Evolutionary conservation across 129 eudicot species (phyloP).

Genomic region (Artemisia argyi): DNA sequence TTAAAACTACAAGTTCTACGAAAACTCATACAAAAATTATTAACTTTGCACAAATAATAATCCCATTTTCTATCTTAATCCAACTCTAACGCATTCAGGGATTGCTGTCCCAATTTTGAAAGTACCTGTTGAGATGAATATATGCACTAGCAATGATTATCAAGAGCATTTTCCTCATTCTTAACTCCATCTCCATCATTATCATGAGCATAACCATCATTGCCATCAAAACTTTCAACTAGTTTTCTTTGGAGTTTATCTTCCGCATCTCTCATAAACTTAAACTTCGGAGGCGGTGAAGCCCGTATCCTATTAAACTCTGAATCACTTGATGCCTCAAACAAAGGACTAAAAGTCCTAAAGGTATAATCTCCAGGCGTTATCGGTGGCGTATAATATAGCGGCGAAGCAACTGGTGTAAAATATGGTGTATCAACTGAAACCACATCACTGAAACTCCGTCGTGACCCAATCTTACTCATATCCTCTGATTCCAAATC

Average conservation of each 20-base stretch:
- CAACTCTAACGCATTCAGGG: conserved; percentile 12
- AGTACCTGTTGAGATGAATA: conserved; percentile 20
- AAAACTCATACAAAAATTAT: conserved; percentile 25
- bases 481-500: conserved; percentile 75
- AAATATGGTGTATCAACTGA: conserved; percentile 59
- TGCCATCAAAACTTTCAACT: conserved; percentile 30
- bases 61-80: not conserved
- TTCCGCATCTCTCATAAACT: conserved; percentile 91
- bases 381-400: conserved; percentile 65
- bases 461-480: conserved; percentile 41
- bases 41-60: conserved; percentile 33
- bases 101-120: conserved; percentile 3
- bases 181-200: conserved; percentile 13
- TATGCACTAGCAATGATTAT: conserved; percentile 6
- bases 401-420: conserved; percentile 68
- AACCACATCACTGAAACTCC: conserved; percentile 53
- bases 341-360: conserved; percentile 49
- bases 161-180: conserved; percentile 31
- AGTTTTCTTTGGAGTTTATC: conserved; percentile 57
- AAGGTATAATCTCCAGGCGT: conserved; percentile 49
- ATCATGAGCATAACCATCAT: conserved; percentile 33
- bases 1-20: conserved; percentile 23
- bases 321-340: conserved; percentile 57
- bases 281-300: conserved; percentile 77
- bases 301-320: conserved; percentile 60